Base-by-base conservation (phyloP, 2,329 filamentous ascomycete species). In the Alternaria triticimaculans region DNA sequence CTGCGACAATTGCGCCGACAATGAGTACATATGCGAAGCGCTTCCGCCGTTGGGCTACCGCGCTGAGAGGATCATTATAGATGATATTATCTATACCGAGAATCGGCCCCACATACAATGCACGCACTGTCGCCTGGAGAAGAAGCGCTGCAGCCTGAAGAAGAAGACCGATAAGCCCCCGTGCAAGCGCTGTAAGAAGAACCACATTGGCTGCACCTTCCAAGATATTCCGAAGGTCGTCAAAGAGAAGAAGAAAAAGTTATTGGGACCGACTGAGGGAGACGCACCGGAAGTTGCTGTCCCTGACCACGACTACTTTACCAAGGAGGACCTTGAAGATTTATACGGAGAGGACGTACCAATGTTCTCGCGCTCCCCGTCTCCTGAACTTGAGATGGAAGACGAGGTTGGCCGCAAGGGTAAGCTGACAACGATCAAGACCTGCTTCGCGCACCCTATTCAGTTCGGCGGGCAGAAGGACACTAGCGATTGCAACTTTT, bases 371-470 rank as follows among this genome's bases (percentile, higher is more conserved):
- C 70, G 69, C 5, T 68, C 72, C 11, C n/a, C 65, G 4, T 76
- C 71, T 0, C 72, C 72, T 14, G 68, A 75, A 8, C 56, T 74
- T 0, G 65, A 72, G 12, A 72, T 79, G 69, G 65, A 72, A 25
- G 78, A 80, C 25, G 45, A 64, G 2, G 51, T 63, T 8, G 77
- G 76, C 8, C 69, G 71, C 60, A 64, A 26, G 12, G 78, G 78
- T 2, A 41, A 58, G 12, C 53, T 75, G 15, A 74, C 68, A 8
- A 76, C 69, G 28, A 78, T 83, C 46, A 63, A 62, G 3, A 84
- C 82, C 2, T 79, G 73, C 1, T 80, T 82, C 53, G 76, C 81
- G 1, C 81, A 84, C 51, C 82, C 82, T 0, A 78, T 84, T 12
- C 41, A 65, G 4, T 83, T 84, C 58, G 60, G 69, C 23, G 44